Percentiles rank a stretch among this genome's conserved stretches.
Conservation (phyloP, 2,329 filamentous ascomycete genomes). For the Podosphaera aphanis region DNA sequence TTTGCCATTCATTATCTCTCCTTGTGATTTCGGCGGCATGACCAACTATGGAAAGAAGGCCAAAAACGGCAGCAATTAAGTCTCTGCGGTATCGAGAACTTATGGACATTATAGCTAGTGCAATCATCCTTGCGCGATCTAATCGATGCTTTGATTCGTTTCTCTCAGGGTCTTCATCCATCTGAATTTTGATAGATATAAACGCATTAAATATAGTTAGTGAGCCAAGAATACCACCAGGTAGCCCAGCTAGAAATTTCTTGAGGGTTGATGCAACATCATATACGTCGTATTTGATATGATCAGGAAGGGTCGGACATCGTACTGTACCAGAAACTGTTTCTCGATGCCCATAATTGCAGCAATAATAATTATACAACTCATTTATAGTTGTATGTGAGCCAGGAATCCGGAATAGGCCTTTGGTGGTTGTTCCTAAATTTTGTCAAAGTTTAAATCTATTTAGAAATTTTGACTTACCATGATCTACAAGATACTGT, state of each 20-base stretch:
- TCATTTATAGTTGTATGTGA: conserved; percentile 28
- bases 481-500: conserved; percentile 37
- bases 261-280: conserved; percentile 48
- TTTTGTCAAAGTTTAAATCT: conserved; percentile 4
- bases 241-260: conserved; percentile 35
- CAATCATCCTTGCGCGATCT: conserved; percentile 39
- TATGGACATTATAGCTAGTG: conserved; percentile 35
- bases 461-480: conserved; percentile 17
- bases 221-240: conserved; percentile 42
- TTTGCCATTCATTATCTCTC: conserved; percentile 27
- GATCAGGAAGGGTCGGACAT: conserved; percentile 32
- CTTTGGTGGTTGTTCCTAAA: conserved; percentile 22
- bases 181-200: conserved; percentile 33
- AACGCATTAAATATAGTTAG: conserved; percentile 36
- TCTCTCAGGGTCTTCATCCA: conserved; percentile 27
- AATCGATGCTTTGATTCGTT: conserved; percentile 29
- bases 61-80: conserved; percentile 43
- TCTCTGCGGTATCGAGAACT: conserved; percentile 35
- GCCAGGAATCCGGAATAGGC: conserved; percentile 40
- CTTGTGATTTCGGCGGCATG: conserved; percentile 29
- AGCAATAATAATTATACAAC: conserved; percentile 40
- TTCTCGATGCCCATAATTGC: conserved; percentile 23
- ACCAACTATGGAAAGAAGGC: conserved; percentile 37
- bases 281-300: conserved; percentile 35
- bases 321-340: conserved; percentile 31